Percentiles rank a stretch among this genome's conserved stretches.
Evolutionary conservation across 75 land plant genomes (phyloP).

Genomic region (Cryptomeria japonica): DNA sequence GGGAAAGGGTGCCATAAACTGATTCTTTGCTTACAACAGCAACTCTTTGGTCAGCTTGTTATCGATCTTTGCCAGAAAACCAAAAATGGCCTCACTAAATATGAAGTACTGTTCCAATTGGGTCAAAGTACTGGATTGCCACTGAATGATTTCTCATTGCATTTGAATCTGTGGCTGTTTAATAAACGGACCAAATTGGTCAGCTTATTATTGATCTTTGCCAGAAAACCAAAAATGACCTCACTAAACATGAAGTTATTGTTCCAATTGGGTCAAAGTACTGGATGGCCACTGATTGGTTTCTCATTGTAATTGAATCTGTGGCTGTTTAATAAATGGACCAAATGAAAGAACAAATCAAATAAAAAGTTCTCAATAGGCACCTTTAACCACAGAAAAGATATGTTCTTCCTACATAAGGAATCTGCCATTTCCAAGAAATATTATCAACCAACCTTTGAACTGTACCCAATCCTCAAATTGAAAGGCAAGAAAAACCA

Average conservation of each 20-base stretch:
- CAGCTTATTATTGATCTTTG: background rate
- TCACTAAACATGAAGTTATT: background rate
- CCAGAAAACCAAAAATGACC: background rate
- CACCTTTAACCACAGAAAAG: background rate
- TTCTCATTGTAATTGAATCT: background rate
- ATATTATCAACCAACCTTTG: background rate
- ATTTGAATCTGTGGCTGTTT: background rate
- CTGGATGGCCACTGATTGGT: background rate
- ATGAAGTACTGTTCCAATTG: background rate
- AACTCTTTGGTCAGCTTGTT: background rate
- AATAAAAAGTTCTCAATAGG: background rate
- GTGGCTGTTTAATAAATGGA: background rate
- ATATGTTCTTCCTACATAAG: background rate
- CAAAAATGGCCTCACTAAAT: background rate
- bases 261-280: background rate
- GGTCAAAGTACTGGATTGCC: background rate
- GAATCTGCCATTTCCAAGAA: background rate
- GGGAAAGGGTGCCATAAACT: background rate
- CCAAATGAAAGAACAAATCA: conserved; percentile 4
- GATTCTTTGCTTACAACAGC: background rate
- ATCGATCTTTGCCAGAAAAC: background rate
- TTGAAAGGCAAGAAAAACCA: background rate
- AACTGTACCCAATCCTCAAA: background rate
- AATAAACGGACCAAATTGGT: background rate
- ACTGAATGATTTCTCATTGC: background rate